These are phyloP conservation scores for Cornus florida DNA, from an alignment of 148 eudicot genomes.

Conservation along the genomic window DNA sequence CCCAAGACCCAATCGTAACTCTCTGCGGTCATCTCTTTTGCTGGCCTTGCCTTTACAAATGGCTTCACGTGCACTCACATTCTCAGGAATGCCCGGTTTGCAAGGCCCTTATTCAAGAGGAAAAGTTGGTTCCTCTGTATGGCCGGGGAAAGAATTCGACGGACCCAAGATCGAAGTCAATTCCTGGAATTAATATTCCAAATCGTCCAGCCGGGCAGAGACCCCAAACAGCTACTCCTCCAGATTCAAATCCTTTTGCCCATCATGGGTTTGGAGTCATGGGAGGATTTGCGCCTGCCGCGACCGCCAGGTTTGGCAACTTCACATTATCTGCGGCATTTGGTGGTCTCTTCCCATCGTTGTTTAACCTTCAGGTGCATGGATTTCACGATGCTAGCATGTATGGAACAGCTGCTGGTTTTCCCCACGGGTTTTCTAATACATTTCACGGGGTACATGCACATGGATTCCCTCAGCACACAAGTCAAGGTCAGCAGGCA, in stretches of 20 bases:
- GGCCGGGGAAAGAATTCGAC: constrained; percentile 11
- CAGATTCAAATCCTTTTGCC: constrained; percentile 17
- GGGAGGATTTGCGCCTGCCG: constrained; percentile 27
- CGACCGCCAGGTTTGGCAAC: constrained; percentile 27
- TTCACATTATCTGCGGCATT: constrained; percentile 30
- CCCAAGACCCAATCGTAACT: constrained; percentile 22
- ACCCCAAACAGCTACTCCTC: constrained; percentile 9
- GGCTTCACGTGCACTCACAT: neutral
- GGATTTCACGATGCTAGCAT: constrained; percentile 27
- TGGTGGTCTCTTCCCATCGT: constrained; percentile 34
- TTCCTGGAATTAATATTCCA: constrained; percentile 10
- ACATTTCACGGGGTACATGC: constrained; percentile 26
- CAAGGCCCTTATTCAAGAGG: constrained; percentile 3
- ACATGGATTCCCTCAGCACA: constrained; percentile 21
- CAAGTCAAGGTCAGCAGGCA: constrained; percentile 26
- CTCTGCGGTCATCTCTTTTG: constrained; percentile 26
- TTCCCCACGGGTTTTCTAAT: constrained; percentile 23
- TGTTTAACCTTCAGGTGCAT: constrained; percentile 37
- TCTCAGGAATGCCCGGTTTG: constrained; percentile 6
- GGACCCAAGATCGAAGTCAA: neutral
- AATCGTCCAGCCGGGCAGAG: constrained; percentile 11
- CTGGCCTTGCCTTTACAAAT: constrained; percentile 23
- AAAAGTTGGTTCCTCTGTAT: constrained; percentile 9
- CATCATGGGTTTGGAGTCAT: constrained; percentile 26
- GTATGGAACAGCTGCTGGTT: constrained; percentile 23